Conservation (phyloP, 2,329 filamentous ascomycete species). For the Chalaropsis ovoidea region DNA sequence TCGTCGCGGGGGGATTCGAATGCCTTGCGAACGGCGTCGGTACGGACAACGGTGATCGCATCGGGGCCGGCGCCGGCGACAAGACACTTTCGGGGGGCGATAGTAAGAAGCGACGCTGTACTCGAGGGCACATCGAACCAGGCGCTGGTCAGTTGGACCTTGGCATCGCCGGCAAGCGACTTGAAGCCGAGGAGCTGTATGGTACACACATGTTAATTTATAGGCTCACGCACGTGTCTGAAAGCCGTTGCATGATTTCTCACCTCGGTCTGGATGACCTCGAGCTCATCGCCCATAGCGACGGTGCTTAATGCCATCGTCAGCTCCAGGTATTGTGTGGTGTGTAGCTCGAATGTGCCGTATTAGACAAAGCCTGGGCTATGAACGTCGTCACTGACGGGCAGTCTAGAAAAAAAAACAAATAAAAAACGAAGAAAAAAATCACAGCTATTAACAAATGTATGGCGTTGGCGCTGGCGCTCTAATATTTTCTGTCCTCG, state of each 20-base stretch:
- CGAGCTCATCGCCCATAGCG: slow-evolving; percentile 53
- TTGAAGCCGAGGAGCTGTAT: slow-evolving; percentile 65
- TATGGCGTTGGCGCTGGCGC: not conserved
- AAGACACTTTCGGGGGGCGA: slow-evolving; percentile 70
- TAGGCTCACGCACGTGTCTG: not conserved
- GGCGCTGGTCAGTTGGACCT: slow-evolving; percentile 65
- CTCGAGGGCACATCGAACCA: slow-evolving; percentile 69
- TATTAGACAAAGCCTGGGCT: not conserved
- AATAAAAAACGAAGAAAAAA: not conserved
- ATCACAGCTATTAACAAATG: not conserved
- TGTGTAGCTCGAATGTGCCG: not conserved
- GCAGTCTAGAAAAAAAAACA: not conserved
- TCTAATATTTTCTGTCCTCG: slow-evolving; percentile 3
- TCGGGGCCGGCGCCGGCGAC: slow-evolving; percentile 82
- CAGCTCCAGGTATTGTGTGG: not conserved
- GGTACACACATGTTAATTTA: slow-evolving; percentile 17
- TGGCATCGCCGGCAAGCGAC: slow-evolving; percentile 67
- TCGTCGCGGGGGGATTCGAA: slow-evolving; percentile 52
- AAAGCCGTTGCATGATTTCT: slow-evolving; percentile 26
- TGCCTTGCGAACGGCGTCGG: slow-evolving; percentile 65
- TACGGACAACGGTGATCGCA: slow-evolving; percentile 62
- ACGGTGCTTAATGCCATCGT: slow-evolving; percentile 24
- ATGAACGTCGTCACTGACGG: not conserved
- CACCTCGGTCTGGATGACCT: slow-evolving; percentile 76
- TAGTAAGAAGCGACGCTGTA: slow-evolving; percentile 70